These are phyloP conservation scores for Penicillium silybi DNA, from an alignment of 495 filamentous ascomycete genomes.

Conservation along the genomic window DNA sequence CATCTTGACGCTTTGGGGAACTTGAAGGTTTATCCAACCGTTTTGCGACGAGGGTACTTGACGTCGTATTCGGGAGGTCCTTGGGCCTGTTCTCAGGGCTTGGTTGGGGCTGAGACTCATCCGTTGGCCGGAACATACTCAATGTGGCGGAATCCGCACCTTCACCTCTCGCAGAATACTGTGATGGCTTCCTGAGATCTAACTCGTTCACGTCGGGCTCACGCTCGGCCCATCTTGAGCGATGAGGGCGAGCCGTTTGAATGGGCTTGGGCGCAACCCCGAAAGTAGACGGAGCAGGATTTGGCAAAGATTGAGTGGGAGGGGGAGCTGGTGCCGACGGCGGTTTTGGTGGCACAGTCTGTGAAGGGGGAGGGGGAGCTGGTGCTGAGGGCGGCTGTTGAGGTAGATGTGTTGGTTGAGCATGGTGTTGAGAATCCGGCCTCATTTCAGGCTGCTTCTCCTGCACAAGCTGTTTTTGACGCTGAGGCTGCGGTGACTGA, in stretches of 20 bases:
- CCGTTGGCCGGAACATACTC: not conserved
- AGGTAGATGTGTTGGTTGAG: not conserved
- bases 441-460: not conserved
- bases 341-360: not conserved
- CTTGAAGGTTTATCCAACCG: not conserved
- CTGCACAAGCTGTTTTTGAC: not conserved
- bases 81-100: not conserved
- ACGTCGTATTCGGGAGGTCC: not conserved
- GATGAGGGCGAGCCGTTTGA: slow-evolving; percentile 37
- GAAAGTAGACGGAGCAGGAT: not conserved
- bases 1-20: not conserved
- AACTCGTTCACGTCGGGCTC: slow-evolving; percentile 42
- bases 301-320: not conserved
- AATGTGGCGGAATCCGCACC: not conserved
- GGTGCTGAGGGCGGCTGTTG: not conserved
- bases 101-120: not conserved
- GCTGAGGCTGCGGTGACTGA: not conserved
- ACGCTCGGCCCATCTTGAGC: slow-evolving; percentile 25
- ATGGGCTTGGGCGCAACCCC: not conserved
- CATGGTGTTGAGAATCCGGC: not conserved
- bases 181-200: slow-evolving; percentile 34
- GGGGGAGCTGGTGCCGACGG: not conserved
- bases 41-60: not conserved
- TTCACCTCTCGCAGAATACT: slow-evolving; percentile 18
- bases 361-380: not conserved